A percentile compares a stretch with the other conserved stretches of the same genome.
phyloP scores from a whole-genome alignment of 2,329 filamentous ascomycete genomes.

The Clathrospora elynae region DNA sequence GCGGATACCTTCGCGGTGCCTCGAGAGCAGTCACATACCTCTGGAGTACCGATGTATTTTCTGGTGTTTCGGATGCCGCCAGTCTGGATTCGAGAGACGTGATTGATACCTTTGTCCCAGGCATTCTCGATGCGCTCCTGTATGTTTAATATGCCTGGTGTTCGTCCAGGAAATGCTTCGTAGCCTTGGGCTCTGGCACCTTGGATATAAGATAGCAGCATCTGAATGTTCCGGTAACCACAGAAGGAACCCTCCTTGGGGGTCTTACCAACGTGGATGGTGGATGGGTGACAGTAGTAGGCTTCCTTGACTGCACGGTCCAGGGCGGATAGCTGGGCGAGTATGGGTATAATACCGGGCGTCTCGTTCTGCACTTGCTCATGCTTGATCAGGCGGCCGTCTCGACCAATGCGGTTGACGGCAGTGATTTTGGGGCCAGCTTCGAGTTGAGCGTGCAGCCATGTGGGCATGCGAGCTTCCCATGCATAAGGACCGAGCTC shows the following conservation, averaged over 20 bases:
- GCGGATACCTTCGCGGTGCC: too few relatives aligned
- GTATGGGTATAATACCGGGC: constrained; percentile 51
- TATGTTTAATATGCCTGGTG: constrained; percentile 79
- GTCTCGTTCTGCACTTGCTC: constrained; percentile 54
- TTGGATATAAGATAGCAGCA: constrained; percentile 80
- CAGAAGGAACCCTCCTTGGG: constrained; percentile 90
- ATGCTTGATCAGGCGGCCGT: constrained; percentile 51
- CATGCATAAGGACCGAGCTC: constrained; percentile 56
- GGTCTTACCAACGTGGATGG: constrained; percentile 78
- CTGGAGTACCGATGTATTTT: constrained; percentile 93
- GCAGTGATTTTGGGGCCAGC: constrained; percentile 48
- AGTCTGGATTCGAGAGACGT: constrained; percentile 75
- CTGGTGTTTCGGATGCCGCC: constrained; percentile 85
- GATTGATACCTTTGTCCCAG: constrained; percentile 85
- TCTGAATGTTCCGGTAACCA: constrained; percentile 94
- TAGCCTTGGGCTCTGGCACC: constrained; percentile 62
- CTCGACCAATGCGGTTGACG: constrained; percentile 50
- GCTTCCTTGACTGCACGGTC: constrained; percentile 69
- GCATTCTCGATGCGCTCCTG: constrained; percentile 86
- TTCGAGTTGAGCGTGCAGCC: constrained; percentile 50
- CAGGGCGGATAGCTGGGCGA: constrained; percentile 59
- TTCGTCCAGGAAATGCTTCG: constrained; percentile 61
- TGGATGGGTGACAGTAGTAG: constrained; percentile 77
- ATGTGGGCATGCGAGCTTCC: constrained; percentile 53
- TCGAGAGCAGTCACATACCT: constrained; percentile 58